These are phyloP conservation scores for Hymenoscyphus fraxineus DNA, from an alignment of 2,329 filamentous ascomycete species.

Conservation along the genomic window DNA sequence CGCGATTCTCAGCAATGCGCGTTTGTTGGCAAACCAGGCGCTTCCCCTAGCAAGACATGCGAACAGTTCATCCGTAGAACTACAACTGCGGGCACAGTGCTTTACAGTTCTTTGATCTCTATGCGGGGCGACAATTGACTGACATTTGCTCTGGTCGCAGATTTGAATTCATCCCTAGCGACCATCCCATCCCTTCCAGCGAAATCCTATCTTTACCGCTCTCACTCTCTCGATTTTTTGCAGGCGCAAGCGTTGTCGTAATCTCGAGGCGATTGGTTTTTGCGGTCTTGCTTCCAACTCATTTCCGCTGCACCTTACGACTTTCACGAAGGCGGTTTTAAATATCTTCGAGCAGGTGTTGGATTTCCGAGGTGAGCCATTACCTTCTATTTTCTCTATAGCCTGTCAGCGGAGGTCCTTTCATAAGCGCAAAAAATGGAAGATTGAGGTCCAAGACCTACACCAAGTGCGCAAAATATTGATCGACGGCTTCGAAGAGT, in stretches of 20 bases:
- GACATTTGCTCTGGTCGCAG: slow-evolving; percentile 25
- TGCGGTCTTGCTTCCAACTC: slow-evolving; percentile 23
- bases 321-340: slow-evolving; percentile 25
- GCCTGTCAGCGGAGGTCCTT: slow-evolving; percentile 24
- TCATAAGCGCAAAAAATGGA: neutral
- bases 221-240: slow-evolving; percentile 27
- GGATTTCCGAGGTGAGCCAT: slow-evolving; percentile 30
- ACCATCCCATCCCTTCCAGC: slow-evolving; percentile 31
- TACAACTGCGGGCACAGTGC: slow-evolving; percentile 12
- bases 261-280: slow-evolving; percentile 26
- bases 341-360: slow-evolving; percentile 28
- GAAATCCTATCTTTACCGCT: slow-evolving; percentile 29
- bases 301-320: slow-evolving; percentile 26
- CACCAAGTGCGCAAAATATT: neutral
- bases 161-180: slow-evolving; percentile 32
- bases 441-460: neutral
- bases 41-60: slow-evolving; percentile 16
- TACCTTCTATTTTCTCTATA: slow-evolving; percentile 11
- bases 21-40: slow-evolving; percentile 30
- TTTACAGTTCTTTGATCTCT: neutral
- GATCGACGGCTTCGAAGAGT: too few relatives aligned
- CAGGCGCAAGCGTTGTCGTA: slow-evolving; percentile 33
- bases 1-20: slow-evolving; percentile 23
- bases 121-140: slow-evolving; percentile 23
- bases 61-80: slow-evolving; percentile 12